A percentile compares a stretch with the other conserved stretches of the same genome.
Evolutionary conservation across 2,329 filamentous ascomycete genomes (phyloP).

Genomic region (Dactylellina drechsleri): DNA sequence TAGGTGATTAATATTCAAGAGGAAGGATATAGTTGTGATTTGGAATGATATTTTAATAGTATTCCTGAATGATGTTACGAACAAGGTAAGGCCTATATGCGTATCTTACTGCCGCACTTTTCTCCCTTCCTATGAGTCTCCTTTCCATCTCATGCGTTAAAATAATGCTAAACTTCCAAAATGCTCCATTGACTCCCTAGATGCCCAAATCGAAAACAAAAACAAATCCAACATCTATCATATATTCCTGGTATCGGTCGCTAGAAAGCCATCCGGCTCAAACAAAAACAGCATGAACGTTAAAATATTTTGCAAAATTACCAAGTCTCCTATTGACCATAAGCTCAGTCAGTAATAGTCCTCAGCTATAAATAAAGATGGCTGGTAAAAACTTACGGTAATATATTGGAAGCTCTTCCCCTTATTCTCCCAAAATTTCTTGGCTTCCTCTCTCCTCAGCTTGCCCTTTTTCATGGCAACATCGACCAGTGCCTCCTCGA

Average conservation of each 20-base stretch:
- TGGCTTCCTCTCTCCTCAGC: conserved; percentile 81
- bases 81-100: conserved; percentile 35
- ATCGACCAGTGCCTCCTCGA: conserved; percentile 85
- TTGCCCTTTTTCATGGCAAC: conserved; percentile 94
- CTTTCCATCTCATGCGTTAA: conserved; percentile 13
- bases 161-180: conserved; percentile 26
- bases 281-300: conserved; percentile 4
- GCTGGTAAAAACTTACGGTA: conserved; percentile 27
- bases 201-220: conserved; percentile 5
- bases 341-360: conserved; percentile 11
- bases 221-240: conserved; percentile 20
- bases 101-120: conserved; percentile 17
- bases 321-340: conserved; percentile 30
- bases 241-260: conserved; percentile 45
- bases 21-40: not conserved
- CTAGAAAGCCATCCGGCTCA: conserved; percentile 21
- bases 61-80: conserved; percentile 23
- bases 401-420: conserved; percentile 91
- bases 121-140: not conserved
- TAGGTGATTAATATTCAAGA: conserved; percentile 2
- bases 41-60: not conserved
- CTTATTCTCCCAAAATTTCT: conserved; percentile 90
- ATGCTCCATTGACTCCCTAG: conserved; percentile 27
- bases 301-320: not conserved
- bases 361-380: conserved; percentile 1